A percentile compares a stretch with the other conserved stretches of the same genome.
phyloP scores from a whole-genome alignment of 768 basidiomycete species.

The Nidularia pulvinata region DNA sequence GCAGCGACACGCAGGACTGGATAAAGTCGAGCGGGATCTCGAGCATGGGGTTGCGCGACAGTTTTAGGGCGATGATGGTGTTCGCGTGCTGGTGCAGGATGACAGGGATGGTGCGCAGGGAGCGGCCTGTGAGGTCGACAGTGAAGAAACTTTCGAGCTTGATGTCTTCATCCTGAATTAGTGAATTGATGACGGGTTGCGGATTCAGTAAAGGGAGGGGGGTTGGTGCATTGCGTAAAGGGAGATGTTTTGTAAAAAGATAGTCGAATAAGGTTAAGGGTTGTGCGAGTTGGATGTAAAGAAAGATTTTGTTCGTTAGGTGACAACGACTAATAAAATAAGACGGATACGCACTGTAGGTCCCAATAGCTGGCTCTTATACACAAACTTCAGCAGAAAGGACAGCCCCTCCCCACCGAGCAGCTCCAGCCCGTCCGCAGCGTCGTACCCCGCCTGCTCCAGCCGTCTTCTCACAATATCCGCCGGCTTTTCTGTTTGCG shows the following conservation, averaged over 20 bases:
- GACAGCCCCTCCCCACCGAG: constrained; percentile 78
- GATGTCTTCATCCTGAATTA: not conserved
- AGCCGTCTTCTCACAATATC: constrained; percentile 82
- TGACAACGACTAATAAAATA: no score
- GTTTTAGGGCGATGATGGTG: constrained; percentile 79
- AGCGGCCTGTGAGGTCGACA: constrained; percentile 80
- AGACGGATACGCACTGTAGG: constrained; percentile 45
- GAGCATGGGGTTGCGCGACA: constrained; percentile 94
- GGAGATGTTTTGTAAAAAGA: no score
- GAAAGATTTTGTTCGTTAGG: no score
- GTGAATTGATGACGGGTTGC: no score
- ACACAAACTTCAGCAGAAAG: constrained; percentile 89
- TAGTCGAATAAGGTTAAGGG: no score
- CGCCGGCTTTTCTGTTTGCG: constrained; percentile 82
- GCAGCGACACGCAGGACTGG: constrained; percentile 80
- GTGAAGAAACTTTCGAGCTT: not conserved
- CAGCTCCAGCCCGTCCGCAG: constrained; percentile 75
- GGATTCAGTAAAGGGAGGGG: no score
- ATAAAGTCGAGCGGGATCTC: constrained; percentile 98
- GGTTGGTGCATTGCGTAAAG: no score
- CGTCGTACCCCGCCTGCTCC: constrained; percentile 88
- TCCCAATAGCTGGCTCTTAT: constrained; percentile 74
- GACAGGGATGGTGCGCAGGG: constrained; percentile 88
- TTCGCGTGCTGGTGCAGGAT: constrained; percentile 83
- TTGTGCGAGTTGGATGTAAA: no score